Percentiles rank a stretch among this genome's conserved stretches.
These are phyloP conservation scores for Annona squamosa DNA, from an alignment of 164 flowering plant genomes.

Conservation along the genomic window DNA sequence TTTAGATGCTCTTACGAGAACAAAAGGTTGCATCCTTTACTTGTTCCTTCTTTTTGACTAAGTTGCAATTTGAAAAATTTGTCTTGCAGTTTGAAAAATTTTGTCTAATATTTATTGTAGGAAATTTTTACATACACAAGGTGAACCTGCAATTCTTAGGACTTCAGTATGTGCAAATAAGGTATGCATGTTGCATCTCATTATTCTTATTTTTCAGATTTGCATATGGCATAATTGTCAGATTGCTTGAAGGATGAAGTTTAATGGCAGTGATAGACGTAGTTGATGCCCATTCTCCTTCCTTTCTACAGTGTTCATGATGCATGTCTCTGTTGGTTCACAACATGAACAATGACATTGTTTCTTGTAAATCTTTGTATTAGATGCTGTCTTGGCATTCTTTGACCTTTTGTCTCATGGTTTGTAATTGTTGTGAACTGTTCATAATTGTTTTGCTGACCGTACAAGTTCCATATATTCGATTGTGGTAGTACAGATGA, in stretches of 20 bases:
- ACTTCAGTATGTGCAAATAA: constrained; percentile 17
- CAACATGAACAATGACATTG: background rate
- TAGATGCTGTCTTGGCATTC: background rate
- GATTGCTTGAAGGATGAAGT: background rate
- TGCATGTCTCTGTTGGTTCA: background rate
- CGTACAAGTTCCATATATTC: background rate
- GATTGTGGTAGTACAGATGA: background rate
- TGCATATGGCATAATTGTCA: background rate
- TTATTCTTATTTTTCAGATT: background rate
- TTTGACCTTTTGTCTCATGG: background rate
- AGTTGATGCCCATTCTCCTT: background rate
- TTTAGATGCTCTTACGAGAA: constrained; percentile 11
- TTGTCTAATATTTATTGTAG: constrained; percentile 17
- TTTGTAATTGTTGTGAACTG: background rate
- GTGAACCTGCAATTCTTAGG: constrained; percentile 11
- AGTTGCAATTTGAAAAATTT: background rate
- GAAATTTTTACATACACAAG: constrained; percentile 9
- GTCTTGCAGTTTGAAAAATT: background rate
- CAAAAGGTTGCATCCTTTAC: constrained; percentile 15
- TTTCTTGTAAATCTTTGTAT: background rate
- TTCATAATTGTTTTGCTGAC: background rate
- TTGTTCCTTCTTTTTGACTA: background rate
- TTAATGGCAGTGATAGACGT: background rate
- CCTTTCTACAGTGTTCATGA: too few relatives aligned
- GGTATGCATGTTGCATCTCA: constrained; percentile 17